A percentile compares a stretch with the other conserved stretches of the same genome.
Conservation (phyloP, 768 basidiomycete genomes). For the Postia placenta region DNA sequence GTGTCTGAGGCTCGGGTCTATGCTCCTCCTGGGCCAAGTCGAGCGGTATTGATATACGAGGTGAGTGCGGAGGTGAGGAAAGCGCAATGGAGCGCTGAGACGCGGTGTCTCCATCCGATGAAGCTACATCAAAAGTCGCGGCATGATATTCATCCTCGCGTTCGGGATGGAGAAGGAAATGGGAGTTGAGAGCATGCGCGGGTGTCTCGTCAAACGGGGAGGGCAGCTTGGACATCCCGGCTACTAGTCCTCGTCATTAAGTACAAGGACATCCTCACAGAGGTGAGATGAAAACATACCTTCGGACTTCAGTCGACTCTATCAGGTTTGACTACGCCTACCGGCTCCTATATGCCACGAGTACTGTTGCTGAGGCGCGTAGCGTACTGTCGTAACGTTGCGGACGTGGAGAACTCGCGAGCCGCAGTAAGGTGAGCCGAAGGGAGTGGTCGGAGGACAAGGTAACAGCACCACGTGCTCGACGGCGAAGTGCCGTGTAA, state of each 20-base stretch:
- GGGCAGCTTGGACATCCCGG: conserved; percentile 5
- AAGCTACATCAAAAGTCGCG: conserved; percentile 11
- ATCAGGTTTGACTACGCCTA: no score
- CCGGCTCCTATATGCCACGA: no score
- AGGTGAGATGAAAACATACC: no score
- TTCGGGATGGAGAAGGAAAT: conserved; percentile 16
- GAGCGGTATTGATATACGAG: conserved; percentile 24
- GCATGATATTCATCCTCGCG: conserved; percentile 12
- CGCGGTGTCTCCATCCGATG: conserved; percentile 63
- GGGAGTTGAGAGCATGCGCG: conserved; percentile 13
- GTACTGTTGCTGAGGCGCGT: no score
- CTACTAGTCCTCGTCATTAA: not conserved
- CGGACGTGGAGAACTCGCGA: no score
- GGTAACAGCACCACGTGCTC: no score
- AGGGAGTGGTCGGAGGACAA: no score
- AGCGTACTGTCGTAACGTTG: no score
- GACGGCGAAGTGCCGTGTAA: no score
- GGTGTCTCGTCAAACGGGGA: conserved; percentile 13
- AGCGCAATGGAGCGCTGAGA: conserved; percentile 76
- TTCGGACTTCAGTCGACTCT: no score
- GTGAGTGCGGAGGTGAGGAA: conserved; percentile 56
- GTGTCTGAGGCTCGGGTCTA: conserved; percentile 16
- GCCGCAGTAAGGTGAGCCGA: no score
- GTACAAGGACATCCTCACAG: no score
- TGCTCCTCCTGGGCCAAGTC: conserved; percentile 10